A percentile compares a stretch with the other conserved stretches of the same genome.
phyloP scores from a whole-genome alignment of 331 rosid genomes.

The Saraca asoca region DNA sequence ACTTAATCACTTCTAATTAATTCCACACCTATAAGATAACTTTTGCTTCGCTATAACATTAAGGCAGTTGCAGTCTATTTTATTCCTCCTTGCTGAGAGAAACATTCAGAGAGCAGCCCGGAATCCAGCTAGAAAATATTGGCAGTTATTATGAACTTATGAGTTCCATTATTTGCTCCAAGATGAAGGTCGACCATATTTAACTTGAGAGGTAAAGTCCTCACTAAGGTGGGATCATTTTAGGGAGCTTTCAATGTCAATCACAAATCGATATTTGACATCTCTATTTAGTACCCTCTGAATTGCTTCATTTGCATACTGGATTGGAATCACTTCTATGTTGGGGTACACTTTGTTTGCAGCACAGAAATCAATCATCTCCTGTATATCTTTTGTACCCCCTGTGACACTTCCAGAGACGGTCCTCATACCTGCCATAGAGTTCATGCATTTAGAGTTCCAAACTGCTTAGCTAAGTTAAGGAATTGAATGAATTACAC shows the following conservation, averaged over 20 bases:
- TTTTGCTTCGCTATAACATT: no score
- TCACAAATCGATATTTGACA: constrained; percentile 75
- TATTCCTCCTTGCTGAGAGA: background rate
- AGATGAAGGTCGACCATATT: constrained; percentile 13
- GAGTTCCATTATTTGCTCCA: background rate
- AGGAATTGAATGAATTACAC: background rate
- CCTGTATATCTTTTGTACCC: constrained; percentile 71
- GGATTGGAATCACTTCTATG: constrained; percentile 77
- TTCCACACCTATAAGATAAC: background rate
- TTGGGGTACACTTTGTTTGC: constrained; percentile 60
- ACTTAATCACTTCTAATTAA: background rate
- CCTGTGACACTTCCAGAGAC: constrained; percentile 67
- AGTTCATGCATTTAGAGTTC: constrained; percentile 12
- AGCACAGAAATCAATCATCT: constrained; percentile 80
- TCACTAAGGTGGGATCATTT: constrained; percentile 32
- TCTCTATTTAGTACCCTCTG: constrained; percentile 71
- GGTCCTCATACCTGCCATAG: constrained; percentile 57
- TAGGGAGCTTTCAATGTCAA: constrained; percentile 70
- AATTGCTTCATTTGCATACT: constrained; percentile 75
- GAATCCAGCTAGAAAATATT: background rate
- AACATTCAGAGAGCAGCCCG: background rate
- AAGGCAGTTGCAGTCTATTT: background rate
- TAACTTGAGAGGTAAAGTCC: background rate
- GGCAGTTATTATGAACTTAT: background rate
- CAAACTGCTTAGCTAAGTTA: constrained; percentile 12